A percentile compares a stretch with the other conserved stretches of the same genome.
These are phyloP conservation scores for Skeletonema potamos DNA, from an alignment of 108 stramenopile genomes.

Conservation along the genomic window DNA sequence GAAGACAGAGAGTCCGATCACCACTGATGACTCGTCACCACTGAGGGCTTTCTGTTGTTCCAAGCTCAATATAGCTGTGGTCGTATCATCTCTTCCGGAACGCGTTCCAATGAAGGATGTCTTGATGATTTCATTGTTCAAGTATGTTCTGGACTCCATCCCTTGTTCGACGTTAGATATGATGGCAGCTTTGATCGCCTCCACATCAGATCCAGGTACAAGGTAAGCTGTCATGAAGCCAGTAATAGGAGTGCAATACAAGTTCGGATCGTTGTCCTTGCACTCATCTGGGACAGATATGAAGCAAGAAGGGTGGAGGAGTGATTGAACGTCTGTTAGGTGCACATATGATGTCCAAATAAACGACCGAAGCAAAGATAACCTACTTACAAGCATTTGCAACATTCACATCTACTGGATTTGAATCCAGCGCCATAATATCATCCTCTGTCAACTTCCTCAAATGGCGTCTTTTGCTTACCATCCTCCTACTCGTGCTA, in stretches of 20 bases:
- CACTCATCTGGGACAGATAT: not conserved
- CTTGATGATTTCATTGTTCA: slow-evolving; percentile 11
- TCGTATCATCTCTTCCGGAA: not conserved
- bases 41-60: not conserved
- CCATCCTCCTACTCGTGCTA: not conserved
- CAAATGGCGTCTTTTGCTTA: not conserved
- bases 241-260: slow-evolving; percentile 1
- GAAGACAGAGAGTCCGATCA: not conserved
- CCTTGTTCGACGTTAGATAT: slow-evolving; percentile 1
- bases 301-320: not conserved
- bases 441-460: not conserved
- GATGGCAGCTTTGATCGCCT: not conserved
- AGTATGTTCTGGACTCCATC: slow-evolving; percentile 5
- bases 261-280: not conserved
- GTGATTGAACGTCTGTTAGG: not conserved
- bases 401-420: not conserved
- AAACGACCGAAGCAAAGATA: not conserved
- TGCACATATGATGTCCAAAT: not conserved
- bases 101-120: slow-evolving; percentile 6
- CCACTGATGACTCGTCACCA: not conserved
- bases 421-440: not conserved
- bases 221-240: slow-evolving; percentile 22
- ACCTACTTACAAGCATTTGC: not conserved
- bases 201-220: not conserved
- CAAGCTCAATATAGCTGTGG: not conserved